Conservation (phyloP, 2,329 filamentous ascomycete genomes). For the Microthyrium microscopicum region DNA sequence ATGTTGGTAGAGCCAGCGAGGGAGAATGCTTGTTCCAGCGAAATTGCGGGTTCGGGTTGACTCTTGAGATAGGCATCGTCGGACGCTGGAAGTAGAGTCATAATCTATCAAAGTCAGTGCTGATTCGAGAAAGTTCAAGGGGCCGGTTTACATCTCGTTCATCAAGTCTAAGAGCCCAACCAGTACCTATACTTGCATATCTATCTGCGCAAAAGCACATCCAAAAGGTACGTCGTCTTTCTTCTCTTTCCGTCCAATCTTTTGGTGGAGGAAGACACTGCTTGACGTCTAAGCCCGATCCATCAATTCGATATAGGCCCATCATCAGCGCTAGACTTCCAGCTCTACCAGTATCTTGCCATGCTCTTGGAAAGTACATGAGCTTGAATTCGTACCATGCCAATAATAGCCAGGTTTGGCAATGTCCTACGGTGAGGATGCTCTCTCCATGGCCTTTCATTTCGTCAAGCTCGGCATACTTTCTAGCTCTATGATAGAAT, state of each 20-base stretch:
- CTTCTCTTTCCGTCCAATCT: conserved; percentile 90
- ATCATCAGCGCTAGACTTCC: conserved; percentile 82
- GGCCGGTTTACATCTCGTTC: conserved; percentile 52
- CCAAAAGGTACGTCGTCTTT: conserved; percentile 87
- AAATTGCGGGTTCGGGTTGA: conserved; percentile 53
- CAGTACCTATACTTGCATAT: conserved; percentile 89
- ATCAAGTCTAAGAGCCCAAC: conserved; percentile 90
- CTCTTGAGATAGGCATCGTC: conserved; percentile 77
- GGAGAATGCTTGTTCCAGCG: conserved; percentile 52
- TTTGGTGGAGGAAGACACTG: conserved; percentile 72
- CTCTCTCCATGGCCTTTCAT: conserved; percentile 84
- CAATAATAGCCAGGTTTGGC: conserved; percentile 68
- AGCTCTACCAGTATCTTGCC: conserved; percentile 76
- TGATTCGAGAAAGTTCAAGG: too few species aligned
- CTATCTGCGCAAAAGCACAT: conserved; percentile 80
- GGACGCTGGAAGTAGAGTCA: conserved; percentile 66
- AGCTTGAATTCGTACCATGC: conserved; percentile 85
- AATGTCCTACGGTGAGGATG: conserved; percentile 72
- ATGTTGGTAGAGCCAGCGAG: conserved; percentile 57
- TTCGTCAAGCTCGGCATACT: conserved; percentile 79
- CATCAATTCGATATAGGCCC: conserved; percentile 75
- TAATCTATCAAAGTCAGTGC: conserved; percentile 35
- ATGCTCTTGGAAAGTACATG: conserved; percentile 93
- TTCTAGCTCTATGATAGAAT: conserved; percentile 78
- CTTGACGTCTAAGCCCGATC: conserved; percentile 71